Evolutionary conservation across 306 rosid species (phyloP).

Genomic region (Geum urbanum): DNA sequence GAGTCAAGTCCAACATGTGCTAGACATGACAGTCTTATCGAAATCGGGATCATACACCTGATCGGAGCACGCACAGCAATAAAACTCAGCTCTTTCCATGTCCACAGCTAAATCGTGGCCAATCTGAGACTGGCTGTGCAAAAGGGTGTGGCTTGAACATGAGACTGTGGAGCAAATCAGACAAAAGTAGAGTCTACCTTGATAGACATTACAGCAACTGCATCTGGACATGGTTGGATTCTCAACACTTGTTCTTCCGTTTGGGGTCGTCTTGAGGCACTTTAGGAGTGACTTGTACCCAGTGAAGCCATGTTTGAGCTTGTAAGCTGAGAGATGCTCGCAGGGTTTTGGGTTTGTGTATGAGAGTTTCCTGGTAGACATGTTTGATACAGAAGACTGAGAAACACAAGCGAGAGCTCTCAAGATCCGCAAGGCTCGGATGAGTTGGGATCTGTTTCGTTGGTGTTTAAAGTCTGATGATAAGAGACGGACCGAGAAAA

Average conservation of each 20-base stretch:
- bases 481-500: neutral
- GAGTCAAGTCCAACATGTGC: constrained; percentile 41
- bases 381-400: too few relatives aligned
- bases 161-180: constrained; percentile 68
- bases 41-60: constrained; percentile 89
- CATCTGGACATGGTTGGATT: constrained; percentile 63
- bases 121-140: constrained; percentile 39
- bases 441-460: neutral
- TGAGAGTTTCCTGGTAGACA: constrained; percentile 55
- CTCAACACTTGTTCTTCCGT: constrained; percentile 53
- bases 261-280: constrained; percentile 52
- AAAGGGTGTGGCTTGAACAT: constrained; percentile 58
- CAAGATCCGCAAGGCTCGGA: too few relatives aligned
- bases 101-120: constrained; percentile 78
- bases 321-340: constrained; percentile 71
- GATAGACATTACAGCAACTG: constrained; percentile 55
- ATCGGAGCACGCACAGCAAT: constrained; percentile 69
- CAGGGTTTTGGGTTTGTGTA: constrained; percentile 72
- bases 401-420: too few relatives aligned
- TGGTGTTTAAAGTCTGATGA: neutral
- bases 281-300: constrained; percentile 72
- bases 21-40: constrained; percentile 69
- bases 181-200: constrained; percentile 64
- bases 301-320: constrained; percentile 61
- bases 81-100: constrained; percentile 78